A percentile compares a stretch with the other conserved stretches of the same genome.
Evolutionary conservation across 2,329 filamentous ascomycete genomes (phyloP).

Genomic region (Fusarium oligoseptatum): DNA sequence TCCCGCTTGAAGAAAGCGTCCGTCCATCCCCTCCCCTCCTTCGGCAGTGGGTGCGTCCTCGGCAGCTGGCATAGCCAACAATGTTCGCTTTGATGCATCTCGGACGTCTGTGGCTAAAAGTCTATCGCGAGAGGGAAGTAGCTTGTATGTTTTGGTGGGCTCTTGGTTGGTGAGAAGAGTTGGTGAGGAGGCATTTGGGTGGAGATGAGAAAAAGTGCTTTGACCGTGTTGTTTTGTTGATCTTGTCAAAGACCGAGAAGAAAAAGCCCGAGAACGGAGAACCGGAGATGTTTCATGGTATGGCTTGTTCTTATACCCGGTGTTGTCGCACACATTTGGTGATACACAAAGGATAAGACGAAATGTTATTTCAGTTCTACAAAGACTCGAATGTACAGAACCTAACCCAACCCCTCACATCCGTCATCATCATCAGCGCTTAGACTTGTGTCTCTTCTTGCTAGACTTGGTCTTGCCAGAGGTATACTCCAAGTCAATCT

Average conservation of each 20-base stretch:
- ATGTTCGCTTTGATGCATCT: constrained; percentile 25
- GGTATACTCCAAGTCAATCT: constrained; percentile 48
- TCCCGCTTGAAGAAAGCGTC: neutral
- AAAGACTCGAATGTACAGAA: neutral
- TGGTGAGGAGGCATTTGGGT: neutral
- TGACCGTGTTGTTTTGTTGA: neutral
- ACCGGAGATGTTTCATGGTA: neutral
- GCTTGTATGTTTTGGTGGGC: constrained; percentile 1
- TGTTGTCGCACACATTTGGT: neutral
- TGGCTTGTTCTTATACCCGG: neutral
- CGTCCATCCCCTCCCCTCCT: neutral
- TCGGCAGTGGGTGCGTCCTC: constrained; percentile 1
- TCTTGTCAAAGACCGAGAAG: neutral
- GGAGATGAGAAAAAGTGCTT: constrained; percentile 3
- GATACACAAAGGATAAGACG: neutral
- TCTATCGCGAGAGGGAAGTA: constrained; percentile 9
- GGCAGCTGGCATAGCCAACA: neutral
- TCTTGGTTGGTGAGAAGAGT: neutral
- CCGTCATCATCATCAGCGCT: constrained; percentile 25
- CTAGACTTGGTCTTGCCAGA: constrained; percentile 45
- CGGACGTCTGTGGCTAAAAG: constrained; percentile 31
- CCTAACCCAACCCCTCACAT: neutral
- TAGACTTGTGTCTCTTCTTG: constrained; percentile 47
- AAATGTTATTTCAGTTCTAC: constrained; percentile 2
- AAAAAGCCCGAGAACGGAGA: neutral